These are phyloP conservation scores for Hortiboletus flavorubellus DNA, from an alignment of 768 basidiomycete genomes.

Conservation along the genomic window DNA sequence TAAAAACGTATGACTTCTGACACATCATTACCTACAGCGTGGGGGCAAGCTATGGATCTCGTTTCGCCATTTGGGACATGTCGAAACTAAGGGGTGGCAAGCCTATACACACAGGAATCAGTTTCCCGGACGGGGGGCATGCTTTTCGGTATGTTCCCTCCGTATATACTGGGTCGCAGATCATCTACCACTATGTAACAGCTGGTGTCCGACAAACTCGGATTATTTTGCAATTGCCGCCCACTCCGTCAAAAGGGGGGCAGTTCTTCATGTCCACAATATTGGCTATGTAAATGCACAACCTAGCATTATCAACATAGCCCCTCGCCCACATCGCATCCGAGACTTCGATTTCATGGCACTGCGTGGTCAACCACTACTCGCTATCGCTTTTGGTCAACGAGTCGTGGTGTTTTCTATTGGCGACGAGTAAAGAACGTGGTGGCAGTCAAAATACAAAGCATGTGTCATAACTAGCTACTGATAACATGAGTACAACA, in stretches of 20 bases:
- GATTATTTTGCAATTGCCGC: conserved; percentile 78
- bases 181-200: conserved; percentile 27
- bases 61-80: conserved; percentile 76
- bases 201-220: conserved; percentile 76
- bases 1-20: background rate
- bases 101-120: conserved; percentile 57
- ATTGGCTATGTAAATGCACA: conserved; percentile 59
- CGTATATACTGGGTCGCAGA: background rate
- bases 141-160: conserved; percentile 53
- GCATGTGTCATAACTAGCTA: conserved; percentile 17
- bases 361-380: conserved; percentile 54
- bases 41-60: conserved; percentile 70
- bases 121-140: conserved; percentile 64
- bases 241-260: conserved; percentile 55
- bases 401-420: conserved; percentile 61
- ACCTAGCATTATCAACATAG: conserved; percentile 56
- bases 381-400: conserved; percentile 65
- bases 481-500: conserved; percentile 9
- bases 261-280: conserved; percentile 68
- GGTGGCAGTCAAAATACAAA: conserved; percentile 16
- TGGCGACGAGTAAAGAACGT: conserved; percentile 47
- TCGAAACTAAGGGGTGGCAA: conserved; percentile 70
- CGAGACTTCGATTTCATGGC: conserved; percentile 78
- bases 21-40: conserved; percentile 42
- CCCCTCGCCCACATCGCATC: conserved; percentile 60